Percentiles rank a stretch among this genome's conserved stretches.
These are phyloP conservation scores for Hyaloscypha variabilis DNA, from an alignment of 495 filamentous ascomycete genomes.

Conservation along the genomic window DNA sequence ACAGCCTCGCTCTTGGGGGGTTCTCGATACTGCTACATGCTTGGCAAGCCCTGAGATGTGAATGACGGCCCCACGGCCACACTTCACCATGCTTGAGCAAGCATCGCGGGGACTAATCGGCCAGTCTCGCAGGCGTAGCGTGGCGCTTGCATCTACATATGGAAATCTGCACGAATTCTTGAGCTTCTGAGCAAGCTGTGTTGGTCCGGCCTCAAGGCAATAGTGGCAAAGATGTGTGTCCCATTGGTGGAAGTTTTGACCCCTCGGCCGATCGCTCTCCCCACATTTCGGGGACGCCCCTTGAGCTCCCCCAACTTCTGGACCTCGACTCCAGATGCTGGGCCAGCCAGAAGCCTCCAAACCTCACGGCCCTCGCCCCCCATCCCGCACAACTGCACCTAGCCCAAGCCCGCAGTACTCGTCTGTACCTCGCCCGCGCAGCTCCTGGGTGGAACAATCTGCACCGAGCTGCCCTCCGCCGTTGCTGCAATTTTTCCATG, in stretches of 20 bases:
- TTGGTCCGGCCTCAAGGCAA: too few species aligned
- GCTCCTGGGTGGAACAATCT: constrained; percentile 29
- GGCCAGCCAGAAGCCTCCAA: not conserved
- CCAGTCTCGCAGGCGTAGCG: too few species aligned
- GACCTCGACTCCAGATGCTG: not conserved
- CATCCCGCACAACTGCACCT: too few species aligned
- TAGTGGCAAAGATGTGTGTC: not conserved
- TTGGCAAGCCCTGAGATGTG: not conserved
- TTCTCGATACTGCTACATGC: not conserved
- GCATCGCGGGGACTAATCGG: too few species aligned
- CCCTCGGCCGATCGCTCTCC: constrained; percentile 18
- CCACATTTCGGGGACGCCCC: constrained; percentile 13
- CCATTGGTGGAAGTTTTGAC: constrained; percentile 27
- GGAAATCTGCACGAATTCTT: too few species aligned
- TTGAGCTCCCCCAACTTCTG: not conserved
- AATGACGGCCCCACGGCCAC: too few species aligned
- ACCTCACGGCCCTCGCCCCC: constrained; percentile 1
- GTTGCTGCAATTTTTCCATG: constrained; percentile 17
- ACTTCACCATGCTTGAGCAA: too few species aligned
- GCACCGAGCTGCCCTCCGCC: constrained; percentile 14
- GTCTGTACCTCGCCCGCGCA: constrained; percentile 2
- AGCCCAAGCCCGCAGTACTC: not conserved
- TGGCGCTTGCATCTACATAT: too few species aligned
- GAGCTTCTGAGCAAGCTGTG: too few species aligned
- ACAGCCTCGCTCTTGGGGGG: not conserved